Evolutionary conservation across 192 early-diverging fungal species (phyloP).

Genomic region (Rhizophagus clarus): DNA sequence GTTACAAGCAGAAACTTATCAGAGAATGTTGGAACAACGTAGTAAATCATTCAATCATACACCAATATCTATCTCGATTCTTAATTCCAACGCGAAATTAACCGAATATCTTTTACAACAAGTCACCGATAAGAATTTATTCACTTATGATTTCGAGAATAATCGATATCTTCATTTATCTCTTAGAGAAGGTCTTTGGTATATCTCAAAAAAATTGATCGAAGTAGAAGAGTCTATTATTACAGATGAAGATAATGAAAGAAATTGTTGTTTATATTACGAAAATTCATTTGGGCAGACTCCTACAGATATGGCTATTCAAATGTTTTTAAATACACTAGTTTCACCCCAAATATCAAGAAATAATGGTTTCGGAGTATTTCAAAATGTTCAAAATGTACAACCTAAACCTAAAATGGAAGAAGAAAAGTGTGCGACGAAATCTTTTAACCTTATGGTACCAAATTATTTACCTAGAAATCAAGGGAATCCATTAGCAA

Average conservation of each 20-base stretch:
- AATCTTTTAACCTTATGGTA: too few relatives aligned
- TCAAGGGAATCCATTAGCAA: too few relatives aligned
- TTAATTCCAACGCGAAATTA: not conserved
- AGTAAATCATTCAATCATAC: not conserved
- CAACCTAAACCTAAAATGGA: too few relatives aligned
- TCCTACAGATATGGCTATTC: slow-evolving; percentile 1
- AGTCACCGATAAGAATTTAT: not conserved
- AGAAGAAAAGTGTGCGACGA: too few relatives aligned
- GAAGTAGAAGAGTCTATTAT: not conserved
- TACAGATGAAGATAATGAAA: not conserved
- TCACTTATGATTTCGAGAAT: slow-evolving; percentile 2
- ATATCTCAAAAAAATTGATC: not conserved
- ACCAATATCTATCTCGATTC: slow-evolving; percentile 1
- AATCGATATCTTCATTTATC: slow-evolving; percentile 19
- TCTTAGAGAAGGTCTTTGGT: not conserved
- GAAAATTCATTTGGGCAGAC: slow-evolving; percentile 15
- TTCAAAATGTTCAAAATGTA: too few relatives aligned
- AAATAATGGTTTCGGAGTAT: too few relatives aligned
- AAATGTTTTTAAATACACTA: not conserved
- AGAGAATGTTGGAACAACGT: slow-evolving; percentile 8
- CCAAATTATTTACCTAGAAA: too few relatives aligned
- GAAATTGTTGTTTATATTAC: not conserved
- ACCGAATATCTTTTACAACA: not conserved
- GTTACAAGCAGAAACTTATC: not conserved
- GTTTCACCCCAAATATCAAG: too few relatives aligned